Percentiles rank a stretch among this genome's conserved stretches.
phyloP scores from a whole-genome alignment of 2,329 filamentous ascomycete genomes.

The Seiridium cupressi region DNA sequence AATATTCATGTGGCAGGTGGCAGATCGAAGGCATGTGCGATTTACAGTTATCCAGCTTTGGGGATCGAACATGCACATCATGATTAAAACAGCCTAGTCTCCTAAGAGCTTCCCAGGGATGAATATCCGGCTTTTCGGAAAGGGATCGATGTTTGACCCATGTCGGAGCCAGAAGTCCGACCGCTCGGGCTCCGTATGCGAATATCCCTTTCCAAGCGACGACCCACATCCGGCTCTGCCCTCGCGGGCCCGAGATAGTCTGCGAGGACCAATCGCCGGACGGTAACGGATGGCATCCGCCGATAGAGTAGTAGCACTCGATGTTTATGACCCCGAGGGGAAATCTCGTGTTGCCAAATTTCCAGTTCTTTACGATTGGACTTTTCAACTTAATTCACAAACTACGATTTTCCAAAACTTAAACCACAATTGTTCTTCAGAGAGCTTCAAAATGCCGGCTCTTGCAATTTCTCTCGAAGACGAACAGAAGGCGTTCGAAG shows the following conservation, averaged over 20 bases:
- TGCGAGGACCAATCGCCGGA: background rate
- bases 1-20: too few species aligned
- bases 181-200: background rate
- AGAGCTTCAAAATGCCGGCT: constrained; percentile 12
- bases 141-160: too few species aligned
- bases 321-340: background rate
- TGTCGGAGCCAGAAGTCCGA: background rate
- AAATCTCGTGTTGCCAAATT: background rate
- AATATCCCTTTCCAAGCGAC: background rate
- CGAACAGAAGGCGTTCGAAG: constrained; percentile 30
- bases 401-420: background rate
- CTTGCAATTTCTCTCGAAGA: constrained; percentile 16
- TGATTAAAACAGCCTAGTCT: too few species aligned
- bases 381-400: background rate
- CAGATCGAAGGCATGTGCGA: too few species aligned
- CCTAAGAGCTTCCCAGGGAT: too few species aligned
- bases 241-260: background rate
- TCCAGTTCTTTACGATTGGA: background rate
- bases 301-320: background rate
- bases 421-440: background rate
- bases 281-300: background rate
- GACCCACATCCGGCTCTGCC: background rate
- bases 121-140: too few species aligned
- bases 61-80: too few species aligned
- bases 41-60: too few species aligned